Conservation (phyloP, 1,139 yeast genomes). For the Geotrichum candidum region DNA sequence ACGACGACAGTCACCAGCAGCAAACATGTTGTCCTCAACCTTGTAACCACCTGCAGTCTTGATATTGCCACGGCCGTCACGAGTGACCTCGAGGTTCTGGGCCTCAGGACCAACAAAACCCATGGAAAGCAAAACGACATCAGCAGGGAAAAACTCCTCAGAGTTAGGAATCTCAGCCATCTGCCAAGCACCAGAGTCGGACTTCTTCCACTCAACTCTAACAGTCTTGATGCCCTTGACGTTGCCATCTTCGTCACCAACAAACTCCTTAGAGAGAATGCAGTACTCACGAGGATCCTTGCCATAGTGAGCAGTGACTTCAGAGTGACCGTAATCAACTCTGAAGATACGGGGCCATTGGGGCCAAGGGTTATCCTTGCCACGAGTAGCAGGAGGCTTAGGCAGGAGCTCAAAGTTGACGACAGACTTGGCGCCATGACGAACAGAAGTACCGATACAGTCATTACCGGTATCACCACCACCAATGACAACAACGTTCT, state of each 20-base stretch:
- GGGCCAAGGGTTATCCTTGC: slow-evolving; percentile 98
- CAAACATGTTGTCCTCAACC: slow-evolving; percentile 67
- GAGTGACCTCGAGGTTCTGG: slow-evolving; percentile 62
- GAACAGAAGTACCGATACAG: slow-evolving; percentile 94
- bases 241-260: slow-evolving; percentile 90
- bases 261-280: slow-evolving; percentile 88
- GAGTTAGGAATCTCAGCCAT: slow-evolving; percentile 96
- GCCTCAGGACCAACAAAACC: slow-evolving; percentile 97
- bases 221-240: slow-evolving; percentile 90
- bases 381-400: slow-evolving; percentile 78
- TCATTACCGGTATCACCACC: slow-evolving; percentile 99
- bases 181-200: slow-evolving; percentile 96
- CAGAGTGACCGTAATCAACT: slow-evolving; percentile 96
- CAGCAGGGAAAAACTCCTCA: slow-evolving; percentile 92
- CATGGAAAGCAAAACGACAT: slow-evolving; percentile 88
- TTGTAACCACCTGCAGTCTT: slow-evolving; percentile 66
- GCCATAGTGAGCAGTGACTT: slow-evolving; percentile 90
- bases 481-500: slow-evolving; percentile 92
- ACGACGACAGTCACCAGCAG: slow-evolving; percentile 98
- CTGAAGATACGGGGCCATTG: slow-evolving; percentile 99
- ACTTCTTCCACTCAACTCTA: slow-evolving; percentile 95
- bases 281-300: slow-evolving; percentile 97
- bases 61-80: slow-evolving; percentile 85
- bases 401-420: slow-evolving; percentile 92
- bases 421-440: slow-evolving; percentile 97